Evolutionary conservation across 148 eudicot species (phyloP).

Genomic region (Fagopyrum tataricum): DNA sequence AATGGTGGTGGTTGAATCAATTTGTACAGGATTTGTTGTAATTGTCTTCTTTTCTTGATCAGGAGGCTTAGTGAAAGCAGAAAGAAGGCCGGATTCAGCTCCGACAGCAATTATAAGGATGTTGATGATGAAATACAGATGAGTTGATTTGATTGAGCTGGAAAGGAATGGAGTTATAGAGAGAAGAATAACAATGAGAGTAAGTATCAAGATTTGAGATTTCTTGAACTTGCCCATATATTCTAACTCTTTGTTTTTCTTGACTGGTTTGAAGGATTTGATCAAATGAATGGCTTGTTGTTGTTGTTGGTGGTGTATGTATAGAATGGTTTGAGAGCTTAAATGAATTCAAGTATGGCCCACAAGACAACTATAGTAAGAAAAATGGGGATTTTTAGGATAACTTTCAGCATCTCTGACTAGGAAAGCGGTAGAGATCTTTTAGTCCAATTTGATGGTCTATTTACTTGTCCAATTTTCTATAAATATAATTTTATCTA

Average conservation of each 20-base stretch:
- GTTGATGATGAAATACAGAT: neutral
- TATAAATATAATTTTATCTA: too few relatives aligned
- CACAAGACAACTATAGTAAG: neutral
- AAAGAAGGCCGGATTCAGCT: slow-evolving; percentile 9
- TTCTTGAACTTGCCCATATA: slow-evolving; percentile 6
- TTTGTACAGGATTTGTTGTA: neutral
- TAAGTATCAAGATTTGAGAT: neutral
- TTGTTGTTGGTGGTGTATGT: neutral
- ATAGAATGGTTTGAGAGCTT: neutral
- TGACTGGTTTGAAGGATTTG: neutral
- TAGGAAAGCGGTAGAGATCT: neutral
- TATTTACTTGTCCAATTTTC: too few relatives aligned
- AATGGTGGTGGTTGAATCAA: neutral
- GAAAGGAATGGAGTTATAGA: slow-evolving; percentile 1
- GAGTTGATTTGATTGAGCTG: neutral
- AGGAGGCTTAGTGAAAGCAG: neutral
- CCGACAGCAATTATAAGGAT: slow-evolving; percentile 9
- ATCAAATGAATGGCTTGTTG: neutral
- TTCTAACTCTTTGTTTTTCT: neutral
- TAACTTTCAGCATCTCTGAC: neutral
- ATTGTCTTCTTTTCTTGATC: neutral
- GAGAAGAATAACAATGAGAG: slow-evolving; percentile 16
- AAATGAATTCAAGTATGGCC: neutral
- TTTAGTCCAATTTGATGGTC: too few relatives aligned
- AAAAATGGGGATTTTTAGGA: neutral